A percentile compares a stretch with the other conserved stretches of the same genome.
These are phyloP conservation scores for Aspergillus costaricaensis DNA, from an alignment of 2,329 filamentous ascomycete species.

Conservation along the genomic window DNA sequence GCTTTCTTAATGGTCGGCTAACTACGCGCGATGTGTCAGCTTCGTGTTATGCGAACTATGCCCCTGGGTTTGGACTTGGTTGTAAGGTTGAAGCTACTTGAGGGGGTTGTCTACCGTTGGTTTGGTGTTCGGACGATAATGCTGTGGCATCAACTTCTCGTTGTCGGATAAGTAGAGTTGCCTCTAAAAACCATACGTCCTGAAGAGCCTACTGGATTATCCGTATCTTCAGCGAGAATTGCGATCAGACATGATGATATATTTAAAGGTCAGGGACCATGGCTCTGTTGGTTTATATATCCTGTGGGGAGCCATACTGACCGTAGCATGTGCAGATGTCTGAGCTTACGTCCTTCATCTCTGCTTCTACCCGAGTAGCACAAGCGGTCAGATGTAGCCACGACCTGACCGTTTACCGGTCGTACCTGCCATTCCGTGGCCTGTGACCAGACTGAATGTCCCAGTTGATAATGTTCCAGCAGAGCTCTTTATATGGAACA, in stretches of 20 bases:
- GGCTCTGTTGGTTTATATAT: too few relatives aligned
- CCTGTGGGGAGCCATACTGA: not conserved
- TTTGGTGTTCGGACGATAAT: too few relatives aligned
- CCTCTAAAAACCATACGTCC: too few relatives aligned
- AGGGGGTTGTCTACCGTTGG: too few relatives aligned
- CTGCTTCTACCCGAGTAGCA: not conserved
- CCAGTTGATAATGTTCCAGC: not conserved
- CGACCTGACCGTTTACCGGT: not conserved
- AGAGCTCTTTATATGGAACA: not conserved
- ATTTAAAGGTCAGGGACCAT: too few relatives aligned
- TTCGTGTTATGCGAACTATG: not conserved
- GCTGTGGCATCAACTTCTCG: too few relatives aligned
- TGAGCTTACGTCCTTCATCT: not conserved
- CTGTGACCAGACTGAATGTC: not conserved
- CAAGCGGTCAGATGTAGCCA: not conserved
- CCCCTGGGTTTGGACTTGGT: not conserved
- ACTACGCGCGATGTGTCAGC: not conserved
- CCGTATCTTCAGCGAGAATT: too few relatives aligned
- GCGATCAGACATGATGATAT: too few relatives aligned
- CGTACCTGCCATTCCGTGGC: slow-evolving; percentile 1
- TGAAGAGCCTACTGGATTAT: too few relatives aligned
- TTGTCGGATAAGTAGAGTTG: too few relatives aligned
- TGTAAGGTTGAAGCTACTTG: not conserved
- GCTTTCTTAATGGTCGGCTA: not conserved
- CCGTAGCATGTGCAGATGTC: not conserved